These are phyloP conservation scores for Asterophora lycoperdoides DNA, from an alignment of 768 basidiomycete genomes.

Conservation along the genomic window DNA sequence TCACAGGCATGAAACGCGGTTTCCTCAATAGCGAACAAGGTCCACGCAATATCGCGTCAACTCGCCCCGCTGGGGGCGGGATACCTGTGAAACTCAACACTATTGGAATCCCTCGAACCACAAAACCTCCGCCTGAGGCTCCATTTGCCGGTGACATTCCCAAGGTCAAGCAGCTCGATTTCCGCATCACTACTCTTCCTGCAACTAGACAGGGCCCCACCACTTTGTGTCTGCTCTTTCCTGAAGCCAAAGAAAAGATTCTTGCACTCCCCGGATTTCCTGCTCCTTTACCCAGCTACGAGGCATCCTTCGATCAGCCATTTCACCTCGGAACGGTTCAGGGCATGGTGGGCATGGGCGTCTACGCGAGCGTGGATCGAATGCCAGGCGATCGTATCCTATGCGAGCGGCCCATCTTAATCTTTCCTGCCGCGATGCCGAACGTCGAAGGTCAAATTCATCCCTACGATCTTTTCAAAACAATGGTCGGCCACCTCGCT, in stretches of 20 bases:
- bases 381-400: slow-evolving; percentile 11
- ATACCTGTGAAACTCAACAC: background rate
- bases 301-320: background rate
- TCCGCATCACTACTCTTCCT: background rate
- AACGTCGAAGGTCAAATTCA: background rate
- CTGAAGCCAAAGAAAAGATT: slow-evolving; percentile 6
- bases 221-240: slow-evolving; percentile 8
- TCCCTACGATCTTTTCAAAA: background rate
- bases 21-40: background rate
- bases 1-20: slow-evolving; percentile 2
- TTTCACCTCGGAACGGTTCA: background rate
- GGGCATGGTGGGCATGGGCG: slow-evolving; percentile 9
- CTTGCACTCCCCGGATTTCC: slow-evolving; percentile 9
- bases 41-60: background rate
- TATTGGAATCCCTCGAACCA: background rate
- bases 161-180: background rate
- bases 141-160: background rate
- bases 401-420: slow-evolving; percentile 7
- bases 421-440: slow-evolving; percentile 3
- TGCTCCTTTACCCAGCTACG: background rate
- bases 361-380: slow-evolving; percentile 3
- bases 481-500: background rate
- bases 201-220: background rate
- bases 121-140: background rate
- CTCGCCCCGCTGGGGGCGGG: background rate